phyloP scores from a whole-genome alignment of 2,329 filamentous ascomycete genomes.

The Mollisiaceae sp. region DNA sequence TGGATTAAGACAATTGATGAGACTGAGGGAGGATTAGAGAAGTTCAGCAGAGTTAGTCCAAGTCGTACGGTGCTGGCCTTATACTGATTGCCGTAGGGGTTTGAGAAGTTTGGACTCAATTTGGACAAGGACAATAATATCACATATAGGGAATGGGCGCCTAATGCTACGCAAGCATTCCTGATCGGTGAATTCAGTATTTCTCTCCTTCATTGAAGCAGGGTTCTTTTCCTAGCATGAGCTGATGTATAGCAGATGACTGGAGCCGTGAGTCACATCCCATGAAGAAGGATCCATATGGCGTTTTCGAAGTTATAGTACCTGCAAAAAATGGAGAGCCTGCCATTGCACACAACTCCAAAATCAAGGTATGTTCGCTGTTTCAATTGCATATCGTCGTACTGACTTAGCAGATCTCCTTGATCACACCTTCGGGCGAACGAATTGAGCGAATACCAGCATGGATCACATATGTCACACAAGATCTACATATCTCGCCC shows the following conservation, averaged over 20 bases:
- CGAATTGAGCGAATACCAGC: slow-evolving; percentile 87
- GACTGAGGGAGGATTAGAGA: slow-evolving; percentile 85
- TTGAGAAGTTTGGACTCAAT: slow-evolving; percentile 85
- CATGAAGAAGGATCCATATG: slow-evolving; percentile 86
- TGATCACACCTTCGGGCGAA: slow-evolving; percentile 79
- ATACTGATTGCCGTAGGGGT: slow-evolving; percentile 62
- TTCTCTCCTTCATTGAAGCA: slow-evolving; percentile 27
- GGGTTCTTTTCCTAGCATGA: slow-evolving; percentile 16
- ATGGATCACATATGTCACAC: slow-evolving; percentile 97
- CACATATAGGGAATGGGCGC: slow-evolving; percentile 93
- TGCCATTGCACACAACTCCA: slow-evolving; percentile 89
- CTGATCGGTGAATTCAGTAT: slow-evolving; percentile 94
- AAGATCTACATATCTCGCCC: slow-evolving; percentile 87
- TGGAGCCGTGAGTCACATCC: slow-evolving; percentile 85
- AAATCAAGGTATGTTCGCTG: slow-evolving; percentile 75
- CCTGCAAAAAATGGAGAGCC: slow-evolving; percentile 75
- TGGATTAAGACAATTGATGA: slow-evolving; percentile 88
- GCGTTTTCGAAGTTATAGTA: slow-evolving; percentile 83
- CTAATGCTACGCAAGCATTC: slow-evolving; percentile 82
- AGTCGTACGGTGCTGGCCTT: slow-evolving; percentile 2
- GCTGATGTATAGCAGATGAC: slow-evolving; percentile 61
- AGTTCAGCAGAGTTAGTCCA: slow-evolving; percentile 77
- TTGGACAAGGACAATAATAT: slow-evolving; percentile 84
- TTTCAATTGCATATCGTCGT: slow-evolving; percentile 2
- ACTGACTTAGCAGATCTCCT: slow-evolving; percentile 68